phyloP scores from a whole-genome alignment of 768 basidiomycete species.

The Kwoniella sp. region DNA sequence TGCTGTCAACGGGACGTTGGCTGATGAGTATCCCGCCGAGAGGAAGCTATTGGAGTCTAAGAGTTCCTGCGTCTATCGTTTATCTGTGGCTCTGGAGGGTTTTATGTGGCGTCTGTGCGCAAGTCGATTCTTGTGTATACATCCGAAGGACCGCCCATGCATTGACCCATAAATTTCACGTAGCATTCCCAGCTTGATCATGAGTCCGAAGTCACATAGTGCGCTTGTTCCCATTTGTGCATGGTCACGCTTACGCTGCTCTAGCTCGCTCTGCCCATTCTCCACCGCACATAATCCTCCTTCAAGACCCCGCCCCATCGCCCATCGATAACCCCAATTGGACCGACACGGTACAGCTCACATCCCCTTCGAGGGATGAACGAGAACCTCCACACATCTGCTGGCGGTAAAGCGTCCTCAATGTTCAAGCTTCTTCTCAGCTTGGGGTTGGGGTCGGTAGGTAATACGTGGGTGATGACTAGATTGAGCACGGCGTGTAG shows the following conservation, averaged over 20 bases:
- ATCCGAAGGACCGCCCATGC: too few relatives aligned
- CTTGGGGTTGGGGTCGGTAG: conserved; percentile 44
- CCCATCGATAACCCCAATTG: conserved; percentile 21
- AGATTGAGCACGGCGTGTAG: conserved; percentile 41
- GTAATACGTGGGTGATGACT: conserved; percentile 39
- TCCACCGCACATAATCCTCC: conserved; percentile 47
- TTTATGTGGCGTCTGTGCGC: too few relatives aligned
- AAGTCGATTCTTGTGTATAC: too few relatives aligned
- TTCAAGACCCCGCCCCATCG: conserved; percentile 47
- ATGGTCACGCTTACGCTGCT: not conserved
- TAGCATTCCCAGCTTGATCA: too few relatives aligned
- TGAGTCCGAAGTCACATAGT: too few relatives aligned
- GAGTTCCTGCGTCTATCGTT: too few relatives aligned
- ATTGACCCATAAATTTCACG: too few relatives aligned
- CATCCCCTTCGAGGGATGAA: conserved; percentile 49
- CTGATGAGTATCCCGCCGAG: too few relatives aligned
- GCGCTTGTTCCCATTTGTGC: not conserved
- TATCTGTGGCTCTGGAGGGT: too few relatives aligned
- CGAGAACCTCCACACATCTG: conserved; percentile 47
- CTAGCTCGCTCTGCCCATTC: conserved; percentile 24
- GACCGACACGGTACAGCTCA: conserved; percentile 40
- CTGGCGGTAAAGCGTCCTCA: conserved; percentile 32
- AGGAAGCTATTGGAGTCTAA: too few relatives aligned
- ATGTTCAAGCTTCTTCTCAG: conserved; percentile 5
- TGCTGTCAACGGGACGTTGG: too few relatives aligned